Evolutionary conservation across 1,139 yeast species (phyloP), one percentile per base, ranked within the genome.

Genomic region (Lodderomyces metapsilosis): DNA sequence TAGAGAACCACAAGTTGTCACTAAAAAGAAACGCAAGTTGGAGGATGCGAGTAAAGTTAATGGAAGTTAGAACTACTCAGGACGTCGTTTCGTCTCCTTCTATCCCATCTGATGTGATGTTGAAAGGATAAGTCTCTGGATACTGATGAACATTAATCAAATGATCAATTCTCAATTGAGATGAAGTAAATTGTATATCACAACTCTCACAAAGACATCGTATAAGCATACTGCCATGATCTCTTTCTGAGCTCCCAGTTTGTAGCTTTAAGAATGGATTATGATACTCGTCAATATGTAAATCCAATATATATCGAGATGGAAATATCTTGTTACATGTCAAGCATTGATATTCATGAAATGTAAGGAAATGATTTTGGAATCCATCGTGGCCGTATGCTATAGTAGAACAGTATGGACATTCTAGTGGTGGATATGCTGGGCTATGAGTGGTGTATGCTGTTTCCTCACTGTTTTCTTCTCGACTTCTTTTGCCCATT

Each of bases 211-310:
- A 65, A 38, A 74, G 68, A 47, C 84, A 80, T 33, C 54, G 56
- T 43, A 60, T 74, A 15, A 8, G 11, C n/a, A 15, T 8, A 3
- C 67, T 64, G 24, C 61, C 62, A 9, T 61, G 68, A 0, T 78
- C 79, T 15, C 55, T 52, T 33, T 71, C n/a, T 38, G n/a, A n/a
- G n/a, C 56, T 53, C 34, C 54, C 51, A 2, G 69, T 59, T 18
- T 51, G 53, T 28, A 15, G 18, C 8, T 28, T 13, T n/a, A 59
- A 52, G 37, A 79, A 67, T 2, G 82, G 79, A 51, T 78, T 74
- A 50, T 80, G 85, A 40, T 62, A 61, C 47, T 80, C 85, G 25
- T 68, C 67, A 4, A 78, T 64, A 50, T 80, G 86, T 15, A 78
- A 49, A 4, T 67, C 64, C 21, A 80, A 55, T 8, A 71, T 50